Evolutionary conservation across 2,329 filamentous ascomycete species (phyloP).

Genomic region (Coleophoma cylindrospora): DNA sequence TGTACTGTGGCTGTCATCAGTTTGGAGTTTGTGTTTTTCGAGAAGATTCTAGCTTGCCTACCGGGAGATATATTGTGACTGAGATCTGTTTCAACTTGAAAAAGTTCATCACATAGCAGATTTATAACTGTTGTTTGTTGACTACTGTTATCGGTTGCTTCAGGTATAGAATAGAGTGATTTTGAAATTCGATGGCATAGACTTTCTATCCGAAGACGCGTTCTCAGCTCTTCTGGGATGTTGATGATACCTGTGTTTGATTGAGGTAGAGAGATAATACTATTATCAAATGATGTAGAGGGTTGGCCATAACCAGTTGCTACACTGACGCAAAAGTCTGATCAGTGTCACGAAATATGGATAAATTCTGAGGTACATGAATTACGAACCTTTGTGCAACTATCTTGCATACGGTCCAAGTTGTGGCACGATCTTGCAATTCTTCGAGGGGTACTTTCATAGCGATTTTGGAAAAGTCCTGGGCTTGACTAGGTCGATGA

Average conservation of each 20-base stretch:
- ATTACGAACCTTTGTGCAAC: slow-evolving; percentile 55
- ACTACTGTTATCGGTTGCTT: neutral
- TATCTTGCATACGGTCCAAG: slow-evolving; percentile 77
- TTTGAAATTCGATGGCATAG: neutral
- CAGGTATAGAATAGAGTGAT: neutral
- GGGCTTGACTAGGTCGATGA: slow-evolving; percentile 71
- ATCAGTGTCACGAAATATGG: neutral
- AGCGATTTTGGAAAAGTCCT: slow-evolving; percentile 70
- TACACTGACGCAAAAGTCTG: slow-evolving; percentile 34
- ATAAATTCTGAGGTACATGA: neutral
- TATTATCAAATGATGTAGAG: slow-evolving; percentile 64
- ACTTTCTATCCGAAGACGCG: neutral
- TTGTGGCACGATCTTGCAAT: slow-evolving; percentile 67
- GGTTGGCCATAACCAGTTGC: slow-evolving; percentile 75
- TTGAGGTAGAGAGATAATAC: neutral
- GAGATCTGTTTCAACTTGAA: neutral
- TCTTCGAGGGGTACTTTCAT: slow-evolving; percentile 70
- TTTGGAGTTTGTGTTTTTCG: neutral
- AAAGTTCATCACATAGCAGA: neutral
- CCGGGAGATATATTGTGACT: neutral
- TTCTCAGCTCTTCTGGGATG: neutral
- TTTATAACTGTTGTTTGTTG: neutral
- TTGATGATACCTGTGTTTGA: neutral
- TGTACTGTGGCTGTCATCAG: neutral
- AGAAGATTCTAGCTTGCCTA: neutral